Evolutionary conservation across 495 filamentous ascomycete genomes (phyloP).

Genomic region (Lasiosphaeris hirsuta): DNA sequence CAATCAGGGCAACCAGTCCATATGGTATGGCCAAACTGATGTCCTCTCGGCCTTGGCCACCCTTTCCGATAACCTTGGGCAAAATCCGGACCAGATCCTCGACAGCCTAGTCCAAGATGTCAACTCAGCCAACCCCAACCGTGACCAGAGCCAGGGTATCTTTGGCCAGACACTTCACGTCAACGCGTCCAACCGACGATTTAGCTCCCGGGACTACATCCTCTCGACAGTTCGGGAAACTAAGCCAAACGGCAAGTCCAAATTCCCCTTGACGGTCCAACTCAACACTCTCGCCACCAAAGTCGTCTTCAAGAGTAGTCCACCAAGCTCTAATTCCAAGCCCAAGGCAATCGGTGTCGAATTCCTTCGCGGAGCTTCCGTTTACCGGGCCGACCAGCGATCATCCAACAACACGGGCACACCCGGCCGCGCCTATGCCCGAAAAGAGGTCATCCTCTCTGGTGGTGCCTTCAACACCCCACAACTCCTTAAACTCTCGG

Average conservation of each 20-base stretch:
- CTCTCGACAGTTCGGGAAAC: conserved; percentile 27
- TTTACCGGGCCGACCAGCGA: conserved; percentile 40
- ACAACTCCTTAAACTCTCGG: conserved; percentile 53
- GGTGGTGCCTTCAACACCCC: conserved; percentile 56
- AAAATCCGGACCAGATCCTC: conserved; percentile 13
- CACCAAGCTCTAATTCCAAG: background rate
- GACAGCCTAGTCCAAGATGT: conserved; percentile 14
- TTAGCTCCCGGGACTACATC: conserved; percentile 35
- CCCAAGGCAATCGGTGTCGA: conserved; percentile 37
- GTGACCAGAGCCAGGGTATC: conserved; percentile 13
- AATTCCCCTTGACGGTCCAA: conserved; percentile 32
- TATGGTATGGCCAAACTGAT: conserved; percentile 28
- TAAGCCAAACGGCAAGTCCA: conserved; percentile 9
- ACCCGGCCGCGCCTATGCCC: conserved; percentile 17
- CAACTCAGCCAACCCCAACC: conserved; percentile 10
- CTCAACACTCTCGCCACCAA: conserved; percentile 36
- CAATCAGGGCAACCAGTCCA: conserved; percentile 35
- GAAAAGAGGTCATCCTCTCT: conserved; percentile 49
- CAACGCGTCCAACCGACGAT: conserved; percentile 19
- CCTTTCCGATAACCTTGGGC: conserved; percentile 30
- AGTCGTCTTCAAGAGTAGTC: conserved; percentile 27
- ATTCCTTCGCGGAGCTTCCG: conserved; percentile 30
- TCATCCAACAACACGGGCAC: conserved; percentile 17
- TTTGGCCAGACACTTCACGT: conserved; percentile 8
- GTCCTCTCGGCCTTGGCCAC: conserved; percentile 36